Evolutionary conservation across 257 asterid genomes (phyloP).

Genomic region (Solanum boliviense): DNA sequence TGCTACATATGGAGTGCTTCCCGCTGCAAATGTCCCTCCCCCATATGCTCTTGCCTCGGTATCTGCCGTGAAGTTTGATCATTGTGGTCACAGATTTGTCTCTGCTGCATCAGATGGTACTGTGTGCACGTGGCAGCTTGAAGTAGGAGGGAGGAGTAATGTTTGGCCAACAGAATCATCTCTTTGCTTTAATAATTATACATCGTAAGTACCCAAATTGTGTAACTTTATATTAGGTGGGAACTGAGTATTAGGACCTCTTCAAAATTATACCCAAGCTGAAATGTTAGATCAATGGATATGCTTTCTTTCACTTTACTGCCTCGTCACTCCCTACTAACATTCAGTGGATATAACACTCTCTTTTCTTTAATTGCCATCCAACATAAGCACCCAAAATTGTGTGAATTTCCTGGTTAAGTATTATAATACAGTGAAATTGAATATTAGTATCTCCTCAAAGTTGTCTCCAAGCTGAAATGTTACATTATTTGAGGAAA

Average conservation of each 20-base stretch:
- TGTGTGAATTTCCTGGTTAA: background rate
- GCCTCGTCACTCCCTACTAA: background rate
- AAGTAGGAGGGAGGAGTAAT: constrained; percentile 95
- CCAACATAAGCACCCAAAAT: background rate
- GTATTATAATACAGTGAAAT: background rate
- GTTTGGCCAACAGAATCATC: constrained; percentile 83
- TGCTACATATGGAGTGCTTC: constrained; percentile 95
- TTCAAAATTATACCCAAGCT: background rate
- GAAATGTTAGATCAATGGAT: background rate
- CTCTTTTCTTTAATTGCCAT: background rate
- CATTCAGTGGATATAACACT: background rate
- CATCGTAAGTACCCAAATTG: constrained; percentile 47
- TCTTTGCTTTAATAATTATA: constrained; percentile 77
- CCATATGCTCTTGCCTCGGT: constrained; percentile 89
- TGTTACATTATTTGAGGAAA: background rate
- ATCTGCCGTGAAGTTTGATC: constrained; percentile 77
- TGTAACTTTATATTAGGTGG: background rate
- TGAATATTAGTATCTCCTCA: background rate
- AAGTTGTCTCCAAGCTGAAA: background rate
- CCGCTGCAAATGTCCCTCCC: constrained; percentile 92
- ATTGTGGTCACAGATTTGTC: constrained; percentile 86
- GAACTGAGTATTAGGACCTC: background rate
- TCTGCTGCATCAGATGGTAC: constrained; percentile 96
- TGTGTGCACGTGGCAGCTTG: constrained; percentile 96
- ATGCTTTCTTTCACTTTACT: background rate